Base-by-base conservation (phyloP, 2,329 filamentous ascomycete genomes). In the Sclerotinia subarctica region DNA sequence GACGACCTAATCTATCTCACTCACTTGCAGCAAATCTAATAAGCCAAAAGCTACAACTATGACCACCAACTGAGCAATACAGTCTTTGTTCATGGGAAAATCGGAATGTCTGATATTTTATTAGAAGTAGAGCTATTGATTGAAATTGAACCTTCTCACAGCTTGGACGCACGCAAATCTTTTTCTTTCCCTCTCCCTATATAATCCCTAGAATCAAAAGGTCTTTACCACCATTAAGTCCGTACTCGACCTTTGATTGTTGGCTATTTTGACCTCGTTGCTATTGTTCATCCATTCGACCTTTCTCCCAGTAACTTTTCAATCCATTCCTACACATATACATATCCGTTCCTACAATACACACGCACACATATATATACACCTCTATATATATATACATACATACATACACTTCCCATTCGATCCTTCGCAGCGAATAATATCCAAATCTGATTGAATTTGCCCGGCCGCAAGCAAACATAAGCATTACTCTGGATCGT, bases 401-500 rank as follows among this genome's bases (percentile, higher is more conserved):
- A 11, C 38, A 38, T 38, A 38, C 2, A 21, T 21, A 47, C 17
- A 47, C 21, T 7, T 15, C 38, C 38, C 11, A 15, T 42, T 15
- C 11, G 13, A 5, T 15, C 4, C 15, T 42, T 42, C 38, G 38
- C 38, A 42, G 13, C 38, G 13, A 42, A 42, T 42, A 42, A 42
- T 42, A 11, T 15, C 38, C 38, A 42, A 42, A 42, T 42, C 13
- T 5, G 3, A 15, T 42, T 42, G 38, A 42, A 42, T 42, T 35
- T 35, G 13, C 58, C 8, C 35, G 11, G 44, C 26, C 44, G 44
- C 58, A 35, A 47, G 29, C 44, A 51, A 62, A 49, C 46, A 24
- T 19, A 66, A 57, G 47, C 56, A 62, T 67, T 44, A 59, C 26
- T 44, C 38, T 21, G 38, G 35, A 44, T 56, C 29, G 35, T 24